Base-by-base conservation (phyloP, 257 asterid genomes). In the Handroanthus guayacan region DNA sequence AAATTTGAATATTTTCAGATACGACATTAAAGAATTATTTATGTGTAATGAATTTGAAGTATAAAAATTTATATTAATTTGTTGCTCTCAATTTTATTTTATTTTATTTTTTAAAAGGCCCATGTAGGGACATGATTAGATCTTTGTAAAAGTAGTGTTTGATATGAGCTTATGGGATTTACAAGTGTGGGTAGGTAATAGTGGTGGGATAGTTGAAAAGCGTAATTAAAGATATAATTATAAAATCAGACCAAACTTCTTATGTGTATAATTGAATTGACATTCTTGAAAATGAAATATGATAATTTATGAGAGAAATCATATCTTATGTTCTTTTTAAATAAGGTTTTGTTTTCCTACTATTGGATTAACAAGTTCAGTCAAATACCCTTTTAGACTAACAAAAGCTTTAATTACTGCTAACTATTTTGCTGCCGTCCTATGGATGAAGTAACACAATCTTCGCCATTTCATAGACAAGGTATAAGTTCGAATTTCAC, bases 231-330 rank as follows among this genome's bases (percentile, higher is more conserved):
- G 66, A 60, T 34, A 25, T 31, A 38, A 31, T 25, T 25, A 60
- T 20, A 60, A 31, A 2, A 31, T 60, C 16, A 10, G 64, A 2
- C 31, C 62, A 56, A 41, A 41, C 8, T 41, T 41, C 45, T 4
- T 12, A 56, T 7, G 5, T 20, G 62, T 56, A 1, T 18, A 2
- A 57, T 9, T 20, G 37, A 57, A 60, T 34, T 60, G 66, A 10
- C 66, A 60, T 60, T 25, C 65, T 9, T 60, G 66, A 60, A 61
- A 61, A 31, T 61, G 67, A 61, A 31, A 61, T 61, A 0, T 61
- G 41, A 13, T 3, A 61, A 60, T 60, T 25, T 1, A 25, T 58
- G n/a, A 18, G 20, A 10, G 17, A 61, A 36, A 12, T 61, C 43
- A 12, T 36, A 61, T 31, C 45, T 36, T 25, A 25, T 25, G 31